Percentiles rank a stretch among this genome's conserved stretches.
phyloP scores from a whole-genome alignment of 805 yeast species.

The Lachancea sp. region DNA sequence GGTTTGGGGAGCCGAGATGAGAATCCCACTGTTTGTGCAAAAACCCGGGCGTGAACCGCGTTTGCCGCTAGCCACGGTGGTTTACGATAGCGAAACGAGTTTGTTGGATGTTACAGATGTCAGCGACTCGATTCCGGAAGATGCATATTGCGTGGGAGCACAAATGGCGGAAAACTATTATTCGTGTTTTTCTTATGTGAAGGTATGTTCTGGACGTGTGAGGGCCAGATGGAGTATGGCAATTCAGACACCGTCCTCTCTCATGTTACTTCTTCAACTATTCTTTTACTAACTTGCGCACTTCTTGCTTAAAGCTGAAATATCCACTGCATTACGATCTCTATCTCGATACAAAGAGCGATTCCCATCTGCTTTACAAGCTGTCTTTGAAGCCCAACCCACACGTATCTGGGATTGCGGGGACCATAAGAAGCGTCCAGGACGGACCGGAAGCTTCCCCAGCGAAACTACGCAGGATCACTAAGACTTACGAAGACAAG shows the following conservation, averaged over 20 bases:
- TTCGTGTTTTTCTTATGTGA: slow-evolving; percentile 23
- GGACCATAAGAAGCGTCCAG: slow-evolving; percentile 12
- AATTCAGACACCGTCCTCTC: too few relatives aligned
- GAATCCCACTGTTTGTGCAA: slow-evolving; percentile 7
- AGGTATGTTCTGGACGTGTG: slow-evolving; percentile 8
- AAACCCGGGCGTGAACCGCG: slow-evolving; percentile 5
- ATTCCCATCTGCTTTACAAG: slow-evolving; percentile 12
- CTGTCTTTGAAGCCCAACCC: slow-evolving; percentile 19
- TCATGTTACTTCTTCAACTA: neutral
- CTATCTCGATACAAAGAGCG: slow-evolving; percentile 14
- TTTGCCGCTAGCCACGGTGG: slow-evolving; percentile 7
- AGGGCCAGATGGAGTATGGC: too few relatives aligned
- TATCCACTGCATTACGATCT: slow-evolving; percentile 23
- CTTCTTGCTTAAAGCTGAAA: slow-evolving; percentile 4
- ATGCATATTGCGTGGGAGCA: slow-evolving; percentile 20
- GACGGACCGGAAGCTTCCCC: slow-evolving; percentile 21
- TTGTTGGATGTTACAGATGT: slow-evolving; percentile 4
- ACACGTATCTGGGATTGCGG: slow-evolving; percentile 15
- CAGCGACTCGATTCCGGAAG: slow-evolving; percentile 7
- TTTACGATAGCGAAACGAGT: slow-evolving; percentile 5
- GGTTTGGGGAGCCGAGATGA: slow-evolving; percentile 3
- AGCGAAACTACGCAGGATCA: slow-evolving; percentile 22
- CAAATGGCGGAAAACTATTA: slow-evolving; percentile 10
- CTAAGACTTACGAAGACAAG: slow-evolving; percentile 29
- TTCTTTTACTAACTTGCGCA: slow-evolving; percentile 9